Conservation (phyloP, 305 asterid species). For the Fraxinus angustifolia region DNA sequence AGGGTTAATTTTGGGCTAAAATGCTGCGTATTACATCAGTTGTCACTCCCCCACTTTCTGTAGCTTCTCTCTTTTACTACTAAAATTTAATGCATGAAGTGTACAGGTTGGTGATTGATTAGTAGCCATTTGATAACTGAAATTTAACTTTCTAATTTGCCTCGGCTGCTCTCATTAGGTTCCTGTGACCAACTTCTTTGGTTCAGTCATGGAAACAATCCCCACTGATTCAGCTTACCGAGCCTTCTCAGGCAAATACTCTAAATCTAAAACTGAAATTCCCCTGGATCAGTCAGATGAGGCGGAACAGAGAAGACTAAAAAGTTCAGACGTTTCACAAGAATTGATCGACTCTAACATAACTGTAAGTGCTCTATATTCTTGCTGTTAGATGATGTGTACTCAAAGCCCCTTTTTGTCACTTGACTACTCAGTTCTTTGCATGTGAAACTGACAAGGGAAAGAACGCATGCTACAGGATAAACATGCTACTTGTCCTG, state of each 20-base stretch:
- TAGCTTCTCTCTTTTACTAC: background rate
- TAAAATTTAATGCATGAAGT: background rate
- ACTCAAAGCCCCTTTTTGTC: background rate
- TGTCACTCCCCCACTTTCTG: background rate
- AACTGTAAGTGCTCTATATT: slow-evolving; percentile 39
- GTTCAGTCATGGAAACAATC: slow-evolving; percentile 96
- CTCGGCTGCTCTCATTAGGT: slow-evolving; percentile 47
- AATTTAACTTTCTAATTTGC: slow-evolving; percentile 6
- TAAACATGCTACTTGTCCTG: slow-evolving; percentile 55
- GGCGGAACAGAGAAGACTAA: slow-evolving; percentile 28
- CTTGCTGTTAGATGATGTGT: background rate
- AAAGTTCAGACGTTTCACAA: slow-evolving; percentile 39
- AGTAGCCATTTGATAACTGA: background rate
- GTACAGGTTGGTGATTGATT: background rate
- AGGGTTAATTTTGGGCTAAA: background rate
- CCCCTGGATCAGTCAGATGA: slow-evolving; percentile 32
- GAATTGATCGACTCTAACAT: slow-evolving; percentile 32
- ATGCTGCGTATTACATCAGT: background rate
- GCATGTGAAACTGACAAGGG: slow-evolving; percentile 20
- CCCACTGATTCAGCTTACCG: slow-evolving; percentile 80
- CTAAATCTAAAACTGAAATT: slow-evolving; percentile 32
- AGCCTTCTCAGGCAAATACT: slow-evolving; percentile 41
- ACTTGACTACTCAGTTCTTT: slow-evolving; percentile 9
- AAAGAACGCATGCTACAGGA: slow-evolving; percentile 35
- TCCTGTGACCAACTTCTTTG: slow-evolving; percentile 93